Percentiles rank a stretch among this genome's conserved stretches.
These are phyloP conservation scores for Eimeria maxima DNA, from an alignment of 169 alveolate species.

Conservation along the genomic window DNA sequence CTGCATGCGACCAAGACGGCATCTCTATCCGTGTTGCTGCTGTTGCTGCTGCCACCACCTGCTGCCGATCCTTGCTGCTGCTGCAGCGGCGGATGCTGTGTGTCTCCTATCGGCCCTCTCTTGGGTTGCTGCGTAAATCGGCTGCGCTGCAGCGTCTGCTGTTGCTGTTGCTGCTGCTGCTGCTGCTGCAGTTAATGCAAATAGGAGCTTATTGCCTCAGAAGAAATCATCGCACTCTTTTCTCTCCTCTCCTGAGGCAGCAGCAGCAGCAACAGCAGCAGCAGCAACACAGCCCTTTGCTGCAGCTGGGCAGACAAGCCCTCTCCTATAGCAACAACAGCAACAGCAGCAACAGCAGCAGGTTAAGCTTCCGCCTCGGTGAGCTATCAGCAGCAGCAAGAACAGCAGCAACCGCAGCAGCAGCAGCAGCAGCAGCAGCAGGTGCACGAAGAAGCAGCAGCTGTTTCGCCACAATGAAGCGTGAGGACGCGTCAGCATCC, in stretches of 20 bases:
- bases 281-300: background rate
- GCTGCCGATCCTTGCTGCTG: too few relatives aligned
- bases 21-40: background rate
- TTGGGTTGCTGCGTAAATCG: background rate
- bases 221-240: background rate
- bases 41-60: conserved; percentile 29
- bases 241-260: background rate
- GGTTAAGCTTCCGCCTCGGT: background rate
- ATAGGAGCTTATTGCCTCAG: conserved; percentile 12
- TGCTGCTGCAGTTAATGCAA: conserved; percentile 29
- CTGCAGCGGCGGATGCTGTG: conserved; percentile 3
- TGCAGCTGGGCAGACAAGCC: background rate
- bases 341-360: conserved; percentile 19
- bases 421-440: conserved; percentile 57
- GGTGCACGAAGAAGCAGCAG: background rate
- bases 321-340: background rate
- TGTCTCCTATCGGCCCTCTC: background rate
- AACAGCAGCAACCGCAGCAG: conserved; percentile 31
- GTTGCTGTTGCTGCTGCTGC: conserved; percentile 40
- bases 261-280: conserved; percentile 27
- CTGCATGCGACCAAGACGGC: background rate
- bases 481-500: background rate
- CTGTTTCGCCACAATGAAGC: conserved; percentile 5
- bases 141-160: background rate
- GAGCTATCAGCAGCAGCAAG: background rate